Conservation (phyloP, 2,329 filamentous ascomycete genomes). For the Colletotrichum karsti region DNA sequence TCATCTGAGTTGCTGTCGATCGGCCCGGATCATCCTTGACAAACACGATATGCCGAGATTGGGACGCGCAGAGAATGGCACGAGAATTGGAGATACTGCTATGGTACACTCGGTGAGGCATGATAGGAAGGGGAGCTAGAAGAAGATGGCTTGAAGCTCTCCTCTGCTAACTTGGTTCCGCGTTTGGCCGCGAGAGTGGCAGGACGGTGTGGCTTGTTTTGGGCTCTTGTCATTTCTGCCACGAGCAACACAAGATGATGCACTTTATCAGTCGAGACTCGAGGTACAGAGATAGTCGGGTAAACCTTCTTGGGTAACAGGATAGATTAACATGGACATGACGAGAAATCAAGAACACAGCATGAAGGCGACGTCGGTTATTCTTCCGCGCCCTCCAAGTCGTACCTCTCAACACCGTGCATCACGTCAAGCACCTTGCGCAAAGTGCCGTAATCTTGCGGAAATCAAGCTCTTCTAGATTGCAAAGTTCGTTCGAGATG, state of each 20-base stretch:
- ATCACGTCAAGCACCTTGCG: background rate
- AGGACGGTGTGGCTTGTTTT: constrained; percentile 18
- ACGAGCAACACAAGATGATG: too few species aligned
- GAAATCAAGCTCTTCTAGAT: too few species aligned
- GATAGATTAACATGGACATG: background rate
- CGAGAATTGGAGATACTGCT: background rate
- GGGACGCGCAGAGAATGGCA: background rate
- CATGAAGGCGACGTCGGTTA: background rate
- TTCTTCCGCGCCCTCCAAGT: background rate
- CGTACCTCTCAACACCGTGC: background rate
- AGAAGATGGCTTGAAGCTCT: background rate
- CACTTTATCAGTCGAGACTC: too few species aligned
- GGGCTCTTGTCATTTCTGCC: constrained; percentile 2
- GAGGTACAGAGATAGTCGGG: background rate
- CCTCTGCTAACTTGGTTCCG: background rate
- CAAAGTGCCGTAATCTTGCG: background rate
- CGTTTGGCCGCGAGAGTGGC: background rate
- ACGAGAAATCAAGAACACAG: background rate
- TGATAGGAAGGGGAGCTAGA: constrained; percentile 5
- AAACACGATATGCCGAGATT: background rate
- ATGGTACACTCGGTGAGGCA: background rate
- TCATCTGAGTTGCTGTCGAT: background rate
- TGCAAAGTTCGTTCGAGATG: background rate
- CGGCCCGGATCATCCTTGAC: constrained; percentile 5
- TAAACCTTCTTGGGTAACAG: background rate